A percentile compares a stretch with the other conserved stretches of the same genome.
These are phyloP conservation scores for Scedosporium dehoogii DNA, from an alignment of 2,329 filamentous ascomycete species.

Conservation along the genomic window DNA sequence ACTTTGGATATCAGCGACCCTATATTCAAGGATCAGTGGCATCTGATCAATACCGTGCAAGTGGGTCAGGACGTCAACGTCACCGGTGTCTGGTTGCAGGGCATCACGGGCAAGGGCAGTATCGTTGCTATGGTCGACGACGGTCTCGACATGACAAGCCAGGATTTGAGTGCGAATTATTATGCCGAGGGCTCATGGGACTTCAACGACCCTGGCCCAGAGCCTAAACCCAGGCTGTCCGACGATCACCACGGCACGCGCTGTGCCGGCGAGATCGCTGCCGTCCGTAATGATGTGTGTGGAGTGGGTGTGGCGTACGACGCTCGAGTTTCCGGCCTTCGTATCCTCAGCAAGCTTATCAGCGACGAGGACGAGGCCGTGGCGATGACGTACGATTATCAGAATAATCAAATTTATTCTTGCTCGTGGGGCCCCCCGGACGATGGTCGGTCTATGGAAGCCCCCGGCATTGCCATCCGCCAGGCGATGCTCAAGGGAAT, in stretches of 20 bases:
- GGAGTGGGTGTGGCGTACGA: slow-evolving; percentile 95
- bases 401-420: slow-evolving; percentile 93
- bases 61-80: slow-evolving; percentile 90
- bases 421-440: slow-evolving; percentile 98
- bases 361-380: slow-evolving; percentile 86
- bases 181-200: slow-evolving; percentile 89
- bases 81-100: slow-evolving; percentile 84
- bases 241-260: slow-evolving; percentile 90
- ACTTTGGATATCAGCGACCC: slow-evolving; percentile 74
- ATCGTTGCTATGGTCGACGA: slow-evolving; percentile 95
- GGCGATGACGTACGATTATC: slow-evolving; percentile 84
- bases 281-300: slow-evolving; percentile 85
- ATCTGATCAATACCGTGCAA: slow-evolving; percentile 75
- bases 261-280: slow-evolving; percentile 88
- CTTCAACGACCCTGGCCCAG: slow-evolving; percentile 76
- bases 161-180: slow-evolving; percentile 88
- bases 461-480: slow-evolving; percentile 77
- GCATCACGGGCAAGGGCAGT: slow-evolving; percentile 78
- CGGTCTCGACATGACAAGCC: slow-evolving; percentile 89
- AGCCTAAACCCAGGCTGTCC: slow-evolving; percentile 70
- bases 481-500: slow-evolving; percentile 87
- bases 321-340: slow-evolving; percentile 79
- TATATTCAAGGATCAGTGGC: slow-evolving; percentile 92
- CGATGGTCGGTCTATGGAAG: slow-evolving; percentile 89
- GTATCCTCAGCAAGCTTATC: slow-evolving; percentile 85